A percentile compares a stretch with the other conserved stretches of the same genome.
Evolutionary conservation across 1,284 basidiomycete species (phyloP).

Genomic region (Ustilago nuda): DNA sequence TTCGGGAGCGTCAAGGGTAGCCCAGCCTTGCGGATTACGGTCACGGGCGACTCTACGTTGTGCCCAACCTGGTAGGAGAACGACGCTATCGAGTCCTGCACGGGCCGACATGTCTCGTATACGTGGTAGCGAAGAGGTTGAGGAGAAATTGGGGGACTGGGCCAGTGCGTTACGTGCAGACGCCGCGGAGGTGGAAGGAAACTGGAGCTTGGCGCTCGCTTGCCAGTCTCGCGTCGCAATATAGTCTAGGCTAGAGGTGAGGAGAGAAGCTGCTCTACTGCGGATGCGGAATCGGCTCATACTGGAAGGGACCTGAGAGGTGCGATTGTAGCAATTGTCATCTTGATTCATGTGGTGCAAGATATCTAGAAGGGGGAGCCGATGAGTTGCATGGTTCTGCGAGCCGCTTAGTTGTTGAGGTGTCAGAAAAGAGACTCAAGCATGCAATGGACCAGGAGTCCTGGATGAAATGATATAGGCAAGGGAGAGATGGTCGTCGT

Average conservation of each 20-base stretch:
- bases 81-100: constrained; percentile 29
- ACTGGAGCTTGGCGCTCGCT: constrained; percentile 27
- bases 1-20: constrained; percentile 40
- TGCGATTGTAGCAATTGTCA: constrained; percentile 18
- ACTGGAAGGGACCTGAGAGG: constrained; percentile 31
- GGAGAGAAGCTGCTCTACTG: constrained; percentile 32
- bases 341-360: constrained; percentile 21
- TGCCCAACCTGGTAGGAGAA: constrained; percentile 50
- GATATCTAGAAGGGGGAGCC: background rate
- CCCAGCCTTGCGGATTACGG: constrained; percentile 50
- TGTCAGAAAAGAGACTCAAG: too few relatives aligned
- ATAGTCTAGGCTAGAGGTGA: constrained; percentile 43
- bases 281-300: constrained; percentile 48
- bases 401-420: background rate
- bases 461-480: too few relatives aligned
- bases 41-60: constrained; percentile 50
- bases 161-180: background rate
- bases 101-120: constrained; percentile 32
- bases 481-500: too few relatives aligned
- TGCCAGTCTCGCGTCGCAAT: constrained; percentile 44
- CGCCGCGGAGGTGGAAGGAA: constrained; percentile 12
- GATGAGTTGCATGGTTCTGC: constrained; percentile 12
- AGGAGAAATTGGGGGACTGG: constrained; percentile 21
- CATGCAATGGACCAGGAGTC: too few relatives aligned
- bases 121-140: constrained; percentile 17